Base-by-base conservation (phyloP, 371 early-diverging fungal species). In the Mucor mucedo region DNA sequence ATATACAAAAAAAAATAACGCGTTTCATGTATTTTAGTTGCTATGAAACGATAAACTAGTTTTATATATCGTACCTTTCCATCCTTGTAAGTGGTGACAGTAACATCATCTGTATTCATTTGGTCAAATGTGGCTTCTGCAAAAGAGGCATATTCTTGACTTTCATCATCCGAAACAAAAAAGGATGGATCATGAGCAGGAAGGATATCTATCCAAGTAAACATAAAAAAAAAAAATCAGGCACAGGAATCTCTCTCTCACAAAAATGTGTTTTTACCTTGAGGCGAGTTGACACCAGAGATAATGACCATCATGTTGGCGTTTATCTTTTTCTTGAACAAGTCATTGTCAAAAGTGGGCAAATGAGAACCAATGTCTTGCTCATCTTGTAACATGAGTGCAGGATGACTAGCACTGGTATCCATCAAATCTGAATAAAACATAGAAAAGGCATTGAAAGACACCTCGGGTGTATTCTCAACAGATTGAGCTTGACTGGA, bases 131-230 rank as follows among this genome's bases (percentile, higher is more conserved):
- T 67, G 30, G 73, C 60, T 28, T 75, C 58, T 14, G 67, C 69
- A 39, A 80, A 52, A 33, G 66, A 61, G 32, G 54, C 62, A 57
- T 66, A 80, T 32, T 70, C 62, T 39, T 70, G 53, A 45, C 72
- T 41, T 32, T 68, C 58, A 48, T 80, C 69, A 45, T 69, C 74
- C 16, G 68, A 62, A 21, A 80, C 78, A 60, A 70, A 76, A 41
- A 76, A 69, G 11, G 78, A 59, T 55, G 80, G 61, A 5, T 75
- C 68, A 48, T 66, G 49, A 30, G 49, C 10, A 53, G 53, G 16
- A 53, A 53, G 53, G 38, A 53, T 38, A 53, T 53, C 53, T 53
- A 38, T 30, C 2, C 11, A 6, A 7, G 11, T 30, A 35, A 35
- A 50, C 11, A 30, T 21, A 30, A 39, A 55, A 44, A 38, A 27